Evolutionary conservation across 2,329 filamentous ascomycete genomes (phyloP).

Genomic region (Sporothrix sp.): DNA sequence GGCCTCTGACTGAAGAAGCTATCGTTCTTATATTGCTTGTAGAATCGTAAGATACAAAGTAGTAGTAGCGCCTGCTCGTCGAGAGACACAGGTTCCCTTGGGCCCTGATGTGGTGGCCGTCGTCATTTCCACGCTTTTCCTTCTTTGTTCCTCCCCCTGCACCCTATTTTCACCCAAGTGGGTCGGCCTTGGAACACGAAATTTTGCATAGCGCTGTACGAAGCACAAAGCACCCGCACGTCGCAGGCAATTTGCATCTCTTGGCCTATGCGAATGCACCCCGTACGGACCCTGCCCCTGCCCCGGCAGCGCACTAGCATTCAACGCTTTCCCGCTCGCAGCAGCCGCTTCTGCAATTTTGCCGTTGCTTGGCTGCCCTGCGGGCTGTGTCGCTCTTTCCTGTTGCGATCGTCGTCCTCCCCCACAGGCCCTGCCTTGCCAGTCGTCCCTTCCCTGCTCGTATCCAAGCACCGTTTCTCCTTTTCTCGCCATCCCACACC

Average conservation of each 20-base stretch:
- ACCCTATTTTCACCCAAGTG: constrained; percentile 10
- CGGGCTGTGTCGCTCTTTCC: constrained; percentile 6
- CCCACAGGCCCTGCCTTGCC: constrained; percentile 1
- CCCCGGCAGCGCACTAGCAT: not conserved
- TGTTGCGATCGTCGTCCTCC: constrained; percentile 13
- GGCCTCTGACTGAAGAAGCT: too few relatives aligned
- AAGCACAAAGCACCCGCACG: not conserved
- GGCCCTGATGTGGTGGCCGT: not conserved
- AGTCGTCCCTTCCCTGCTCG: not conserved
- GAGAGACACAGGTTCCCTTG: too few relatives aligned
- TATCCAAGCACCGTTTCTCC: not conserved
- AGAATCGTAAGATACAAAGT: too few relatives aligned
- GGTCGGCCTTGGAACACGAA: not conserved
- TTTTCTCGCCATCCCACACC: not conserved
- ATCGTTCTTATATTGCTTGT: too few relatives aligned
- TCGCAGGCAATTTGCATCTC: constrained; percentile 2
- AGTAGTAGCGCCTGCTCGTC: too few relatives aligned
- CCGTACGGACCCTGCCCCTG: constrained; percentile 5
- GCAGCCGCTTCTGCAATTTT: constrained; percentile 1
- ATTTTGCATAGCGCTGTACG: not conserved
- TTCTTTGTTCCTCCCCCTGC: not conserved
- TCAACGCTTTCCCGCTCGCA: not conserved
- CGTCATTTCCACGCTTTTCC: not conserved
- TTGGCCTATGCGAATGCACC: not conserved
- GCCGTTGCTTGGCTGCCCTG: not conserved